Conservation (phyloP, 1,284 basidiomycete genomes). For the Laetiporus sulphureus region DNA sequence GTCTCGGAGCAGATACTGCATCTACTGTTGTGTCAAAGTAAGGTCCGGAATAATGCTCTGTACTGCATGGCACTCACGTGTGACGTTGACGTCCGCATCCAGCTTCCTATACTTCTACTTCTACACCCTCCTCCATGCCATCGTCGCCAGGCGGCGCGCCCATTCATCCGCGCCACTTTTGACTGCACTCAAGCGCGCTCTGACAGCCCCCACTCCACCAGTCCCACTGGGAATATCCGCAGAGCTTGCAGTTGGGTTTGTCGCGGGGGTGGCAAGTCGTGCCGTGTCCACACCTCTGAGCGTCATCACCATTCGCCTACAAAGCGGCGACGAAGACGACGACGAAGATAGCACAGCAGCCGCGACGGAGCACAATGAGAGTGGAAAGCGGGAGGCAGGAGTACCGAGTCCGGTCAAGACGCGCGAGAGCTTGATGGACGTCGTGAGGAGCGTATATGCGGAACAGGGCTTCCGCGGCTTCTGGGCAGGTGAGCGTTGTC, state of each 20-base stretch:
- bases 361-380: slow-evolving; percentile 8
- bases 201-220: slow-evolving; percentile 11
- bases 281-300: slow-evolving; percentile 48
- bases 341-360: slow-evolving; percentile 20
- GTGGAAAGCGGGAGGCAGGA: slow-evolving; percentile 14
- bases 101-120: slow-evolving; percentile 38
- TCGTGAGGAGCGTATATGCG: slow-evolving; percentile 36
- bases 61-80: too few species aligned
- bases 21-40: slow-evolving; percentile 50
- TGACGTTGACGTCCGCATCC: not conserved
- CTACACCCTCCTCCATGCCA: slow-evolving; percentile 26
- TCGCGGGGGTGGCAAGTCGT: slow-evolving; percentile 48
- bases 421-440: slow-evolving; percentile 19
- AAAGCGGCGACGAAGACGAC: slow-evolving; percentile 31
- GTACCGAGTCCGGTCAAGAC: too few species aligned
- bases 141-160: slow-evolving; percentile 17
- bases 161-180: slow-evolving; percentile 4
- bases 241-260: slow-evolving; percentile 44
- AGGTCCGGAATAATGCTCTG: too few species aligned
- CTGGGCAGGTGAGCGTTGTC: slow-evolving; percentile 38
- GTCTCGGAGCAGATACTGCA: slow-evolving; percentile 41
- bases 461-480: slow-evolving; percentile 44
- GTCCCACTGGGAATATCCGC: slow-evolving; percentile 29
- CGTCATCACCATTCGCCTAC: slow-evolving; percentile 44
- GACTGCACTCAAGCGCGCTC: slow-evolving; percentile 9